phyloP scores from a whole-genome alignment of 2,329 filamentous ascomycete species.

The Sclerotinia nivalis region DNA sequence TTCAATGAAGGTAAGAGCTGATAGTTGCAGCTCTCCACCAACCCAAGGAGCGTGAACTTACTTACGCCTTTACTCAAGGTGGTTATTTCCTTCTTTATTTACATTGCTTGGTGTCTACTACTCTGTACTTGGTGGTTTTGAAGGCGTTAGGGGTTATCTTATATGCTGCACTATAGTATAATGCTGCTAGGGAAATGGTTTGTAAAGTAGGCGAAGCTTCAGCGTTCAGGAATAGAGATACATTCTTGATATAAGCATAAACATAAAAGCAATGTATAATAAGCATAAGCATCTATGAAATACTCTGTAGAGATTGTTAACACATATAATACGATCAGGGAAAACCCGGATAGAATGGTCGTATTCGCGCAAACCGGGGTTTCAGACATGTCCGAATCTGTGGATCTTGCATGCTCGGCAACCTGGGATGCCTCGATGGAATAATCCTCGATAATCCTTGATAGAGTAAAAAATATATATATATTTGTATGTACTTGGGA shows the following conservation, averaged over 20 bases:
- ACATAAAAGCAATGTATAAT: neutral
- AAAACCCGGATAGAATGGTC: neutral
- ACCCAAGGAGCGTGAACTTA: slow-evolving; percentile 15
- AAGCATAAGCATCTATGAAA: neutral
- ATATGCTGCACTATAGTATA: slow-evolving; percentile 20
- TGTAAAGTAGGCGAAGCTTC: slow-evolving; percentile 37
- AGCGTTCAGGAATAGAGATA: slow-evolving; percentile 34
- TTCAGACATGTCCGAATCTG: neutral
- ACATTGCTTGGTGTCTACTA: slow-evolving; percentile 32
- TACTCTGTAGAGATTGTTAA: neutral
- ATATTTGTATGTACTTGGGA: too few relatives aligned
- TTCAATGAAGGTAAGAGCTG: slow-evolving; percentile 26
- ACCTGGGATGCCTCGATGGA: neutral
- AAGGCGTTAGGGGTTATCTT: slow-evolving; percentile 32
- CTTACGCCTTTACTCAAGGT: slow-evolving; percentile 28
- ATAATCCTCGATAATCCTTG: neutral
- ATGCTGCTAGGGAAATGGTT: slow-evolving; percentile 17
- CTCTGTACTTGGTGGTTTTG: slow-evolving; percentile 35
- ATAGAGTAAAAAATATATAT: neutral
- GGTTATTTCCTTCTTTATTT: slow-evolving; percentile 34
- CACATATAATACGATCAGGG: neutral
- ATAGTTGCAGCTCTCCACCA: slow-evolving; percentile 3
- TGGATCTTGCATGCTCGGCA: neutral
- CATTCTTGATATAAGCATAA: slow-evolving; percentile 16
- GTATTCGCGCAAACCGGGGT: neutral